Conservation (phyloP, 345 rosid species). For the Populus pruinosa region DNA sequence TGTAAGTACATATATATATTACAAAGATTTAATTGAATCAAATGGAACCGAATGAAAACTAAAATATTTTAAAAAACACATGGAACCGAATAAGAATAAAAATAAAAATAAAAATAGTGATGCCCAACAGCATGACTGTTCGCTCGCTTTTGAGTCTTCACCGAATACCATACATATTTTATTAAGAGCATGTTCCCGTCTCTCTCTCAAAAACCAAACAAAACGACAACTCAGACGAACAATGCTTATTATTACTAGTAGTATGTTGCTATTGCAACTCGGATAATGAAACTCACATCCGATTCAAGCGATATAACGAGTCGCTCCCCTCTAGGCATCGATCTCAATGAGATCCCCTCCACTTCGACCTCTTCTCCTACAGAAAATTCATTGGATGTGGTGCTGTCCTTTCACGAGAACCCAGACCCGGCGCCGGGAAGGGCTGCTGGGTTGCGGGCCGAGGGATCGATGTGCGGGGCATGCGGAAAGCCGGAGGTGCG, state of each 20-base stretch:
- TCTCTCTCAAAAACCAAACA: no score
- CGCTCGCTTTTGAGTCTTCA: no score
- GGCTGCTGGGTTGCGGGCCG: constrained; percentile 43
- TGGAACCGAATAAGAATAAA: no score
- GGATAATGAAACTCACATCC: constrained; percentile 24
- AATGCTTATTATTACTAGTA: neutral
- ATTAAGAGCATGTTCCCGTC: no score
- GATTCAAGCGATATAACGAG: constrained; percentile 16
- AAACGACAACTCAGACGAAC: neutral
- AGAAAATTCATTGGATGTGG: constrained; percentile 51
- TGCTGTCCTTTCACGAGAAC: constrained; percentile 57
- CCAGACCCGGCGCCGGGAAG: constrained; percentile 58
- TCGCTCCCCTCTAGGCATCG: constrained; percentile 77
- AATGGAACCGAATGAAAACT: no score
- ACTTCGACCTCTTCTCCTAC: constrained; percentile 28
- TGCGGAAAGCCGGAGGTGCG: constrained; percentile 45
- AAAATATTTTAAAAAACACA: no score
- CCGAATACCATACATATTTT: no score
- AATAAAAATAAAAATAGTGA: no score
- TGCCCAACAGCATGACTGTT: no score
- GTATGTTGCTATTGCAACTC: neutral
- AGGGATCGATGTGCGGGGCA: constrained; percentile 43
- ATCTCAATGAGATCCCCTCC: constrained; percentile 97
- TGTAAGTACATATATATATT: no score
- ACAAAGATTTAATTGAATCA: no score